Conservation (phyloP, 1,139 yeast species). For the Lodderomyces theae region DNA sequence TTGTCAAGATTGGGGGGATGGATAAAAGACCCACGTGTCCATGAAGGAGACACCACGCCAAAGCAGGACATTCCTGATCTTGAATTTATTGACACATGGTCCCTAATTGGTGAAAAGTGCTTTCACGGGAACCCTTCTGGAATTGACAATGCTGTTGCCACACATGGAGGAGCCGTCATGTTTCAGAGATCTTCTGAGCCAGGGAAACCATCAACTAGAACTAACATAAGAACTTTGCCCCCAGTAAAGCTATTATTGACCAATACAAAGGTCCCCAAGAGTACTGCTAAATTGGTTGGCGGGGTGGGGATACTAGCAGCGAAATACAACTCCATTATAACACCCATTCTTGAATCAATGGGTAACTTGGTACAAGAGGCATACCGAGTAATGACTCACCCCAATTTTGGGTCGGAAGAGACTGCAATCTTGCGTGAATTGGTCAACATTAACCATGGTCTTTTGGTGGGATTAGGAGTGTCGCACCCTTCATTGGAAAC, state of each 20-base stretch:
- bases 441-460: constrained; percentile 84
- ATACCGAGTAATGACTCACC: constrained; percentile 54
- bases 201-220: constrained; percentile 54
- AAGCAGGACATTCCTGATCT: constrained; percentile 44
- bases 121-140: constrained; percentile 98
- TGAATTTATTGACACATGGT: constrained; percentile 75
- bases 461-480: constrained; percentile 82
- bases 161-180: constrained; percentile 93
- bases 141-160: constrained; percentile 93
- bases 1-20: constrained; percentile 62
- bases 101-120: constrained; percentile 90
- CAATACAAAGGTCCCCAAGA: constrained; percentile 81
- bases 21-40: constrained; percentile 33
- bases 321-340: constrained; percentile 53
- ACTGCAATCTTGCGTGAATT: constrained; percentile 55
- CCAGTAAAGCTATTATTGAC: constrained; percentile 71
- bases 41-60: constrained; percentile 28
- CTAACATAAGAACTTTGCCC: constrained; percentile 72
- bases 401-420: constrained; percentile 46
- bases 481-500: constrained; percentile 86
- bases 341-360: constrained; percentile 68
- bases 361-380: constrained; percentile 69
- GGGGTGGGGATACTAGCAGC: constrained; percentile 60
- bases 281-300: constrained; percentile 81
- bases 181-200: constrained; percentile 65